Evolutionary conservation across 371 early-diverging fungal species (phyloP), one percentile per base, ranked within the genome.

Genomic region (Mucor plumbeus): DNA sequence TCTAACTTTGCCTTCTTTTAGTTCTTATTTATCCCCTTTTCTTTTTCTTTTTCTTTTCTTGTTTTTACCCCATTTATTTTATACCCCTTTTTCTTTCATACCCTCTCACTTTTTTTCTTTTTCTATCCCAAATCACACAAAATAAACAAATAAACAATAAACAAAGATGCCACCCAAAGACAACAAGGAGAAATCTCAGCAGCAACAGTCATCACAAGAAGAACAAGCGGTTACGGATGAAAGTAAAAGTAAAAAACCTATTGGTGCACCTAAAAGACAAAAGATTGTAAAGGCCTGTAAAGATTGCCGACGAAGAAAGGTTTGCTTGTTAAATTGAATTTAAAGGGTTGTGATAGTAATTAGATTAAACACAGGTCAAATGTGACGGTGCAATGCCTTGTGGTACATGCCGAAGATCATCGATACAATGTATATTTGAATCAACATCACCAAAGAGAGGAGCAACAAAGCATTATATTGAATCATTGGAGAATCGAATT

Each of bases 261-360:
- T 7, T 53, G 63, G 50, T 15, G 59, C 39, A 8, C 65, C 58
- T 7, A 73, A 73, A 48, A 59, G 73, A 60, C 69, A 73, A 63
- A 73, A 73, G 38, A 73, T 73, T 5, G 73, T 73, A 21, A 73
- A 68, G 36, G 73, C 73, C n/a, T 73, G 73, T 39, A 73, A 69
- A 66, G 73, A 73, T 59, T 73, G 73, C 35, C 39, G 73, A 47
- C 33, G 73, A 62, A 59, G 73, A 68, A 73, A 73, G 69, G 73
- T 73, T 60, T 19, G 50, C 14, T 10, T 26, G 26, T 1, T 26
- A 26, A 26, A 26, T 26, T 26, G 26, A 26, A 26, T 26, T 26
- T 26, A 26, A 26, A 26, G 26, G 26, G 26, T 26, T 26, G 26
- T 35, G 35, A 36, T 36, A 56, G 56, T 35, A 56, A 56, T 17